Percentiles rank a stretch among this genome's conserved stretches.
These are phyloP conservation scores for Chrysoporthe puriensis DNA, from an alignment of 2,329 filamentous ascomycete species.

Conservation along the genomic window DNA sequence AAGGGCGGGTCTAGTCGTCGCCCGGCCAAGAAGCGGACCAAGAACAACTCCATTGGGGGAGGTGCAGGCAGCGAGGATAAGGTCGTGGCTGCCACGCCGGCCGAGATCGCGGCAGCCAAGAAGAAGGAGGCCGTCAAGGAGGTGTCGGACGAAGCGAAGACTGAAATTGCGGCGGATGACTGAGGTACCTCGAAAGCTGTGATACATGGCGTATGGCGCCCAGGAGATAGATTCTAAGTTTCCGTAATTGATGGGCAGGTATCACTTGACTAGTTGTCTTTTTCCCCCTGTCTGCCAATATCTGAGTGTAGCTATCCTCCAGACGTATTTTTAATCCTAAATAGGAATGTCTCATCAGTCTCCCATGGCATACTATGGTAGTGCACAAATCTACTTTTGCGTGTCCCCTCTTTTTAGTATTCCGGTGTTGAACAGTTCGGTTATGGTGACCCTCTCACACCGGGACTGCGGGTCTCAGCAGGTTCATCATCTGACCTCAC, in stretches of 20 bases:
- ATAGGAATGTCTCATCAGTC: too few relatives aligned
- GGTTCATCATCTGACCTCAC: too few relatives aligned
- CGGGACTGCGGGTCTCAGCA: too few relatives aligned
- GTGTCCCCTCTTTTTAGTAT: too few relatives aligned
- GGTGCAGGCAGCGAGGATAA: conserved; percentile 35
- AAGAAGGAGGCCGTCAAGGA: conserved; percentile 15
- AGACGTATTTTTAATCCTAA: too few relatives aligned
- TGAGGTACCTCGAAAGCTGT: not conserved
- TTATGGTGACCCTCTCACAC: too few relatives aligned
- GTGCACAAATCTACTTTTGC: too few relatives aligned
- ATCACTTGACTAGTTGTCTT: not conserved
- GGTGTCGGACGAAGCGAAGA: conserved; percentile 11
- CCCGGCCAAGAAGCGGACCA: conserved; percentile 63
- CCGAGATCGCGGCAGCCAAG: conserved; percentile 13
- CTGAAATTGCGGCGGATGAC: conserved; percentile 17
- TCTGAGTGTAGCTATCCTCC: not conserved
- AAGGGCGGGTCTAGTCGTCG: conserved; percentile 59
- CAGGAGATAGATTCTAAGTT: not conserved
- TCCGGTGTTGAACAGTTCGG: too few relatives aligned
- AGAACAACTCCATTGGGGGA: conserved; percentile 39
- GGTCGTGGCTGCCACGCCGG: conserved; percentile 30
- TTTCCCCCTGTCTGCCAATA: not conserved
- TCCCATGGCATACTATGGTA: too few relatives aligned
- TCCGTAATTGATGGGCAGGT: not conserved
- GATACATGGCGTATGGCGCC: not conserved